These are phyloP conservation scores for Skeletonema potamos DNA, from an alignment of 108 stramenopile species.

Conservation along the genomic window DNA sequence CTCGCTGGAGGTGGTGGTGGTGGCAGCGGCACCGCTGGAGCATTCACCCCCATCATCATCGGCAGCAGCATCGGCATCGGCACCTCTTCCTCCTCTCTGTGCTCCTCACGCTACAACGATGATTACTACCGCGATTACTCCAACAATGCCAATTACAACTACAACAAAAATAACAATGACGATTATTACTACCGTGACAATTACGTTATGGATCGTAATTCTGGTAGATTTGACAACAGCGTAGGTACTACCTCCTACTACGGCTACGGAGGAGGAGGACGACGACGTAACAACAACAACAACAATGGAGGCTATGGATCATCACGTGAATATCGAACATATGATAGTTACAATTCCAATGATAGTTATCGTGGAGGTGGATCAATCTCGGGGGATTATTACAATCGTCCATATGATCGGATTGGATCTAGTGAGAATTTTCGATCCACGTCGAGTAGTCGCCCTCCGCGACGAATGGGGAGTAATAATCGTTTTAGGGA, in stretches of 20 bases:
- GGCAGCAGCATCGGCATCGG: too few species aligned
- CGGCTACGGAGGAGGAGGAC: neutral
- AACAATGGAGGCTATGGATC: neutral
- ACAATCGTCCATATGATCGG: neutral
- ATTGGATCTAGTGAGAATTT: neutral
- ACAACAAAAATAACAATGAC: neutral
- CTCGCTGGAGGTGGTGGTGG: neutral
- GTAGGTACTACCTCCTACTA: neutral
- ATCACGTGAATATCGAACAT: neutral
- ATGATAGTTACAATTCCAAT: neutral
- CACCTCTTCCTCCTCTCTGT: too few species aligned
- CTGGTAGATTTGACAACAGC: neutral
- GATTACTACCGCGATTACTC: conserved; percentile 1
- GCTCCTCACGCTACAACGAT: neutral
- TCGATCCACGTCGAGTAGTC: neutral
- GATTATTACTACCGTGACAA: neutral
- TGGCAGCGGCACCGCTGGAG: neutral
- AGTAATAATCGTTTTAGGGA: neutral
- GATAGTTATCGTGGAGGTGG: neutral
- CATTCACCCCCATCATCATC: neutral
- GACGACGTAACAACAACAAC: neutral
- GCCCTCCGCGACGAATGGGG: too few species aligned
- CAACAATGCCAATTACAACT: conserved; percentile 1
- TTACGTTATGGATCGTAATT: neutral
- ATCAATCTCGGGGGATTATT: neutral